Evolutionary conservation across 1,284 basidiomycete genomes (phyloP).

Genomic region (Omphalotus olearius): DNA sequence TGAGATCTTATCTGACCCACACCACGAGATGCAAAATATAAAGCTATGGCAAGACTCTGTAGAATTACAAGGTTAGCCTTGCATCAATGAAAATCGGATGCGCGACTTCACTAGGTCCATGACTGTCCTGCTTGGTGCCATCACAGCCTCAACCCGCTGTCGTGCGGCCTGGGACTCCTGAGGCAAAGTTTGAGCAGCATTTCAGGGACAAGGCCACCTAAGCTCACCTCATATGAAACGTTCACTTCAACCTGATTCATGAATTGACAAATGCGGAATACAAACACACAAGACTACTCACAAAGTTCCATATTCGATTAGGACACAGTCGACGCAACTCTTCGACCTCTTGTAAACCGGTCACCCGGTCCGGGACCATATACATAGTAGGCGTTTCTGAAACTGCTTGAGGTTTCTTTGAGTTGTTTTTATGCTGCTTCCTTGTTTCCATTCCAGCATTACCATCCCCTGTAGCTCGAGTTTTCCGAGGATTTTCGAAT

Average conservation of each 20-base stretch:
- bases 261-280: conserved; percentile 6
- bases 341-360: conserved; percentile 72
- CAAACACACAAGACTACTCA: conserved; percentile 31
- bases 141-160: conserved; percentile 61
- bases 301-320: conserved; percentile 84
- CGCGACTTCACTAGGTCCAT: conserved; percentile 80
- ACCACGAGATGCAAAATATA: conserved; percentile 91
- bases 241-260: conserved; percentile 71
- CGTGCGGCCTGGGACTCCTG: conserved; percentile 66
- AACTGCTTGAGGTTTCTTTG: neutral
- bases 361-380: conserved; percentile 84
- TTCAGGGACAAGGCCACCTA: conserved; percentile 9
- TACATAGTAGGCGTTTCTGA: conserved; percentile 33
- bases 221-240: conserved; percentile 72
- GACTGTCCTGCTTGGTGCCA: conserved; percentile 80
- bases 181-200: conserved; percentile 1
- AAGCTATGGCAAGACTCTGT: conserved; percentile 85
- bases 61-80: neutral
- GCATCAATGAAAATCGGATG: neutral
- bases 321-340: conserved; percentile 76
- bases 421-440: conserved; percentile 34
- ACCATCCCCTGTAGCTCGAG: conserved; percentile 42
- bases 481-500: conserved; percentile 88
- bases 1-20: conserved; percentile 48
- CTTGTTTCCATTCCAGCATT: conserved; percentile 42